phyloP scores from a whole-genome alignment of 2,329 filamentous ascomycete genomes.

The Phaeosphaeria sp. region DNA sequence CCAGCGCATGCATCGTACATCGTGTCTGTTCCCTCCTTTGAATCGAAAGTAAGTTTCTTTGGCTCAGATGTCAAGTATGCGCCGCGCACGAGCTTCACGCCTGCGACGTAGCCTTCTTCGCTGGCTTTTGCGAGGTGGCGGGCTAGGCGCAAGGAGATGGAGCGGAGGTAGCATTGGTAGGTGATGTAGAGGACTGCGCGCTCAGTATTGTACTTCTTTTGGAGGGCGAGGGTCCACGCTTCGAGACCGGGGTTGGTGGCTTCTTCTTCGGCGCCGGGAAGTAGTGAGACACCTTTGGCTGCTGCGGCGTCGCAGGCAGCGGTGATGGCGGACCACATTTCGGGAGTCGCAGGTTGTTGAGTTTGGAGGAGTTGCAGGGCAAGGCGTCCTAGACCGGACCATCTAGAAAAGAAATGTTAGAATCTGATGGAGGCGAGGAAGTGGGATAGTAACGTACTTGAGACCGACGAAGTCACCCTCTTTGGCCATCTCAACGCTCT shows the following conservation, averaged over 20 bases:
- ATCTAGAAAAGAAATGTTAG: conserved; percentile 53
- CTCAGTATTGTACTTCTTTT: conserved; percentile 75
- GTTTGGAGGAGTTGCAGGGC: conserved; percentile 72
- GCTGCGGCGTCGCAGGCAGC: conserved; percentile 76
- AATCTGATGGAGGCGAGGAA: background rate
- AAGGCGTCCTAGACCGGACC: conserved; percentile 81
- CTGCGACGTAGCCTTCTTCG: conserved; percentile 59
- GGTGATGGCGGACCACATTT: conserved; percentile 73
- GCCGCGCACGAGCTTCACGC: conserved; percentile 64
- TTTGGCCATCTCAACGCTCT: conserved; percentile 67
- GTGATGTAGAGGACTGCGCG: conserved; percentile 75
- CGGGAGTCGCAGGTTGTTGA: conserved; percentile 66
- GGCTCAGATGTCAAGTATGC: conserved; percentile 63
- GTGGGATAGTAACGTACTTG: conserved; percentile 48
- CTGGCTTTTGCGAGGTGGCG: conserved; percentile 56
- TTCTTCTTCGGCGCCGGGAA: conserved; percentile 88
- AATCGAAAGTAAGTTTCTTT: conserved; percentile 59
- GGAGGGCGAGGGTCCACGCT: conserved; percentile 78
- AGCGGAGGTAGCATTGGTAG: conserved; percentile 65
- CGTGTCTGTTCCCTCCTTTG: conserved; percentile 60
- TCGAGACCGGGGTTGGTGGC: conserved; percentile 81
- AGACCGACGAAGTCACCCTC: conserved; percentile 63
- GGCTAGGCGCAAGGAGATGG: conserved; percentile 52
- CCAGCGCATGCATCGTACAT: conserved; percentile 76
- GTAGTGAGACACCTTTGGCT: conserved; percentile 71